Percentiles rank a stretch among this genome's conserved stretches.
Evolutionary conservation across 2,329 filamentous ascomycete species (phyloP).

Genomic region (Nemania sp.): DNA sequence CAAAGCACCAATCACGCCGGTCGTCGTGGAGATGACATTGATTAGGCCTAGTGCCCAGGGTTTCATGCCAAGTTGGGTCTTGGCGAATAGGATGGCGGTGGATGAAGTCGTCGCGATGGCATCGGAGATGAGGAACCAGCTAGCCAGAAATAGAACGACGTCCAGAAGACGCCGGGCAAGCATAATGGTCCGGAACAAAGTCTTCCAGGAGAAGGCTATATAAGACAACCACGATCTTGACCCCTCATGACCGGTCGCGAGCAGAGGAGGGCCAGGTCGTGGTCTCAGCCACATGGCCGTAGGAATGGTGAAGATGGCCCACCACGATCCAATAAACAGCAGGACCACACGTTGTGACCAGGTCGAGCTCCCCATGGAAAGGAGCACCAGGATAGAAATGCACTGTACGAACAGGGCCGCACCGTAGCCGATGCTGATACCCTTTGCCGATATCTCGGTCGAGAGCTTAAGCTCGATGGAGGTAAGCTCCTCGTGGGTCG

Average conservation of each 20-base stretch:
- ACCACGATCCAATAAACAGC: constrained; percentile 88
- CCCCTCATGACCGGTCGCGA: constrained; percentile 47
- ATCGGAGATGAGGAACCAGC: constrained; percentile 95
- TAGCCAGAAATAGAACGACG: constrained; percentile 77
- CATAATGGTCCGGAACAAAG: constrained; percentile 77
- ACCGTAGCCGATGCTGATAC: constrained; percentile 91
- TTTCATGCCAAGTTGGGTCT: constrained; percentile 88
- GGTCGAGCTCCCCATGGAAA: constrained; percentile 73
- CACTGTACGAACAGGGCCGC: constrained; percentile 86
- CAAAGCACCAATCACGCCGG: constrained; percentile 86
- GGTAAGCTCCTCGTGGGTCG: constrained; percentile 57
- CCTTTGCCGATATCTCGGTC: constrained; percentile 87
- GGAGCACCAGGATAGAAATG: constrained; percentile 75
- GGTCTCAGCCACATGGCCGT: constrained; percentile 85
- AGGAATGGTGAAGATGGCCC: constrained; percentile 88
- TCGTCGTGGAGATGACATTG: constrained; percentile 85
- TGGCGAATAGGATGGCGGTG: constrained; percentile 93
- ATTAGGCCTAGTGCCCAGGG: constrained; percentile 88
- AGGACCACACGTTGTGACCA: constrained; percentile 87
- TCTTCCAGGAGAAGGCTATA: constrained; percentile 82
- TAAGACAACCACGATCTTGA: constrained; percentile 67
- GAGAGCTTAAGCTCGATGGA: constrained; percentile 76
- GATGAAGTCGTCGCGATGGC: constrained; percentile 93
- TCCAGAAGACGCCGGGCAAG: constrained; percentile 75
- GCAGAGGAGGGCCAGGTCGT: constrained; percentile 82